Evolutionary conservation across 257 asterid genomes (phyloP).

Genomic region (Ophiorrhiza pumila): DNA sequence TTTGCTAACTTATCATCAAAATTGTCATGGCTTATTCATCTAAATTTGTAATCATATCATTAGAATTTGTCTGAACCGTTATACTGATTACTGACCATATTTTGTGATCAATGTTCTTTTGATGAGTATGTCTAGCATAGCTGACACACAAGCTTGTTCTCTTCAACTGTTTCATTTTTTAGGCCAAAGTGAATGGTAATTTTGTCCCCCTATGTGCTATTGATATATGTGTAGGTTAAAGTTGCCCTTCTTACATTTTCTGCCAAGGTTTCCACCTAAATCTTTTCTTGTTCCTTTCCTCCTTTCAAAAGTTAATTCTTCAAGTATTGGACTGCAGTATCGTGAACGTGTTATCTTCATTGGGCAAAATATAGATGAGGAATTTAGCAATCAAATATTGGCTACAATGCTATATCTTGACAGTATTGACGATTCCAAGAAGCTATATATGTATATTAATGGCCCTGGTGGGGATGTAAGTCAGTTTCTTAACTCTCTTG

Average conservation of each 20-base stretch:
- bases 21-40: neutral
- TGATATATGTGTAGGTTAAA: neutral
- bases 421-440: conserved; percentile 65
- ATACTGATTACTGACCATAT: neutral
- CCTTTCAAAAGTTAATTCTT: conserved; percentile 8
- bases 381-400: conserved; percentile 81
- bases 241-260: neutral
- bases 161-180: neutral
- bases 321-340: conserved; percentile 51
- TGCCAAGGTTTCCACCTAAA: neutral
- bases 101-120: conserved; percentile 2
- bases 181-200: neutral
- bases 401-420: conserved; percentile 97
- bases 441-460: conserved; percentile 65
- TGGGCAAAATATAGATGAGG: conserved; percentile 77
- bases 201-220: neutral
- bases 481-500: conserved; percentile 11
- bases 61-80: neutral
- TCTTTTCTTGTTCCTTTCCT: neutral
- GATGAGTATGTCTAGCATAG: neutral
- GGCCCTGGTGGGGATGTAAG: conserved; percentile 99
- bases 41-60: neutral
- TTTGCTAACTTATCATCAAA: neutral
- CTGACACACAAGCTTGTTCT: neutral
- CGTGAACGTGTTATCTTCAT: conserved; percentile 87